Evolutionary conservation across 768 basidiomycete species (phyloP).

Genomic region (Suillus spraguei): DNA sequence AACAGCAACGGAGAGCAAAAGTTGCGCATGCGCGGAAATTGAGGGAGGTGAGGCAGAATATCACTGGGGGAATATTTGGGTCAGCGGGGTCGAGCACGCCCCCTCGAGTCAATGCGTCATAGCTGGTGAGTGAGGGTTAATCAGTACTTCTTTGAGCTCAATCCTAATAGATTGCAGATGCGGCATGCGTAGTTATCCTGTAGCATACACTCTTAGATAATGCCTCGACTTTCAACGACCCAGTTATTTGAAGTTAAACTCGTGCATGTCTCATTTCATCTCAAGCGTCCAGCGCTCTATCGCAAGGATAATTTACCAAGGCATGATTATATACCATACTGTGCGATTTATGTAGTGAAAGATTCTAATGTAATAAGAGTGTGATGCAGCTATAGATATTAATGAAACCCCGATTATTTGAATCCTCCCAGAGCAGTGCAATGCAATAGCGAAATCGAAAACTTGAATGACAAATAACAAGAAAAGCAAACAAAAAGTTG

Average conservation of each 20-base stretch:
- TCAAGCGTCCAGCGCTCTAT: too few species aligned
- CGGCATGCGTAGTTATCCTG: neutral
- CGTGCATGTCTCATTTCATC: neutral
- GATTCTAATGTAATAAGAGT: neutral
- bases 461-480: slow-evolving; percentile 4
- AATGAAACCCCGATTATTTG: neutral
- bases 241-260: neutral
- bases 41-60: neutral
- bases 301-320: neutral
- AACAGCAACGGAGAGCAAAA: neutral
- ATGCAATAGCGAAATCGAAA: slow-evolving; percentile 5
- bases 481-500: slow-evolving; percentile 2
- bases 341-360: neutral
- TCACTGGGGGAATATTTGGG: slow-evolving; percentile 8
- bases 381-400: neutral
- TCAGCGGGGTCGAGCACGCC: neutral
- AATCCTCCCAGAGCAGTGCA: neutral
- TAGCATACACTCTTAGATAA: neutral
- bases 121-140: neutral
- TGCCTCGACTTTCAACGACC: neutral
- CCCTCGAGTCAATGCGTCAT: neutral
- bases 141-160: neutral
- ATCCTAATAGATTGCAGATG: neutral
- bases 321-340: neutral
- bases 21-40: neutral